Conservation (phyloP, 1,284 basidiomycete genomes). For the Clitocybe nebularis region DNA sequence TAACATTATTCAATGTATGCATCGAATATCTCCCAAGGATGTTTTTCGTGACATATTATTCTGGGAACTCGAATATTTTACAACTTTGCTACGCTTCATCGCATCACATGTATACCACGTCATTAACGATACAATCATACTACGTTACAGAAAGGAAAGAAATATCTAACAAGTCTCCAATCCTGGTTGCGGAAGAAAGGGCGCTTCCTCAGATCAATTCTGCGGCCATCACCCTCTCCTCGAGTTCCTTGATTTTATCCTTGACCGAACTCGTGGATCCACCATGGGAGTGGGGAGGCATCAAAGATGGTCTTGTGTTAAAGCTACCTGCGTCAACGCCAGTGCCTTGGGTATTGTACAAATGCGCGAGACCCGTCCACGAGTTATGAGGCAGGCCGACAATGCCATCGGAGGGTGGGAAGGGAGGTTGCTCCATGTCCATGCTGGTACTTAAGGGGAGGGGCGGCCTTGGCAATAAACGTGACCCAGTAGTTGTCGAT, state of each 20-base stretch:
- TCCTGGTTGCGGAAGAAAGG: too few relatives aligned
- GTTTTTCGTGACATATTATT: neutral
- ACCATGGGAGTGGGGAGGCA: neutral
- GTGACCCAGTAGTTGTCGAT: conserved; percentile 8
- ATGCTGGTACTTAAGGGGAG: neutral
- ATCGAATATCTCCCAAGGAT: neutral
- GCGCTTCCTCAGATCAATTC: conserved; percentile 4
- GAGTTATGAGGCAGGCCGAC: neutral
- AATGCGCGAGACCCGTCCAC: neutral
- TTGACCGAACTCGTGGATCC: conserved; percentile 25
- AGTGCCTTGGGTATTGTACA: neutral
- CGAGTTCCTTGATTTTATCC: conserved; percentile 28
- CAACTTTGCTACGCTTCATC: too few relatives aligned
- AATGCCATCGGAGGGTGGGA: neutral
- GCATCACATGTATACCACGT: neutral
- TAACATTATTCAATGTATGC: too few relatives aligned
- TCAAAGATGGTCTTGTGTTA: neutral
- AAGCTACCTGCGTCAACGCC: neutral
- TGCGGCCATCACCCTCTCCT: conserved; percentile 23
- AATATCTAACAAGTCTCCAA: too few relatives aligned
- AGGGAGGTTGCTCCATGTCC: neutral
- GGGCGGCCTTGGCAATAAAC: conserved; percentile 16
- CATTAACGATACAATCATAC: neutral
- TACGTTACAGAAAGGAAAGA: neutral
- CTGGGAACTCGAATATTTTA: too few relatives aligned